phyloP scores from a whole-genome alignment of 116 monocot species.

The Zostera marina region DNA sequence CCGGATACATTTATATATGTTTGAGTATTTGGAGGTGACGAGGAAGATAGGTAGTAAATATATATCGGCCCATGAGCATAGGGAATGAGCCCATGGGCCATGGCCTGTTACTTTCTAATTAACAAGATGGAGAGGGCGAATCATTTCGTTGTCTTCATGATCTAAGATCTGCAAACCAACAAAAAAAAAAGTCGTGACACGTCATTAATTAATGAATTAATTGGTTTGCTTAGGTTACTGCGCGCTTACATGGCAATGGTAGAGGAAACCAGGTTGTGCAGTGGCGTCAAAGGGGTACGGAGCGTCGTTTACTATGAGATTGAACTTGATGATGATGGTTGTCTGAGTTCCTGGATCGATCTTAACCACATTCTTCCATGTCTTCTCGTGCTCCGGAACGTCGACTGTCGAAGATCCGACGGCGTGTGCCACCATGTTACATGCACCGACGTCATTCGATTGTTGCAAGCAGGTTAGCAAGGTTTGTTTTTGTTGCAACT shows the following conservation, averaged over 20 bases:
- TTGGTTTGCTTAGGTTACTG: too few relatives aligned
- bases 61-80: too few relatives aligned
- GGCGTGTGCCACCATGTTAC: constrained; percentile 6
- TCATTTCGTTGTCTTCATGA: constrained; percentile 18
- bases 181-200: background rate
- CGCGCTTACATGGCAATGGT: constrained; percentile 12
- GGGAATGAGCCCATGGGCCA: too few relatives aligned
- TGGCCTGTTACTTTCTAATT: too few relatives aligned
- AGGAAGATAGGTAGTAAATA: too few relatives aligned
- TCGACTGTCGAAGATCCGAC: background rate
- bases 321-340: constrained; percentile 13
- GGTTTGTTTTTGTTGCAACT: background rate
- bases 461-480: constrained; percentile 7
- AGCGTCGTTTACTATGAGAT: background rate
- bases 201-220: background rate
- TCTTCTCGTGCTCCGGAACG: constrained; percentile 7
- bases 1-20: too few relatives aligned
- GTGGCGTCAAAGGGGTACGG: constrained; percentile 13
- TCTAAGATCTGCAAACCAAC: constrained; percentile 8
- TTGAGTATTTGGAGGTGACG: too few relatives aligned
- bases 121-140: constrained; percentile 4
- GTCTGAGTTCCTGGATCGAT: constrained; percentile 10
- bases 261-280: constrained; percentile 9
- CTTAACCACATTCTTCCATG: constrained; percentile 19
- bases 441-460: constrained; percentile 9